Evolutionary conservation across 805 yeast genomes (phyloP).

Genomic region (Grigorovia yakushimaensis): DNA sequence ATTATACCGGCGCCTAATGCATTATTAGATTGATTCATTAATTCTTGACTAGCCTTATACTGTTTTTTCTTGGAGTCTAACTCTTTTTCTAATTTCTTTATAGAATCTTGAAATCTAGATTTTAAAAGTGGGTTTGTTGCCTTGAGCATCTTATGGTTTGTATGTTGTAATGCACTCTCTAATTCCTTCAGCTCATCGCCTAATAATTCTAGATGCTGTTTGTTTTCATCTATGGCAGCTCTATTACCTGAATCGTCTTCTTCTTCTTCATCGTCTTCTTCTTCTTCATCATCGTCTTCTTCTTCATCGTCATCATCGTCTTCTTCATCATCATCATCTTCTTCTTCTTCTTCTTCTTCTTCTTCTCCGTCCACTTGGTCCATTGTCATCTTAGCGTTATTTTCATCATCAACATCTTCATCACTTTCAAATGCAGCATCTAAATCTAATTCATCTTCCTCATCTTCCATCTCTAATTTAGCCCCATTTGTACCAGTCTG

Average conservation of each 20-base stretch:
- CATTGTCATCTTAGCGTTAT: conserved; percentile 7
- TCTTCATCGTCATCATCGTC: conserved; percentile 30
- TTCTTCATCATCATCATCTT: conserved; percentile 27
- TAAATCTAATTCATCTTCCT: conserved; percentile 46
- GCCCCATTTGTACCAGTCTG: not conserved
- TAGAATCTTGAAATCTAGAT: conserved; percentile 75
- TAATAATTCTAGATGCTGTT: conserved; percentile 61
- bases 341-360: conserved; percentile 27
- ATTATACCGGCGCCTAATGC: too few species aligned
- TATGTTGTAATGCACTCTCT: conserved; percentile 65
- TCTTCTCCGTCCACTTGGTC: conserved; percentile 27
- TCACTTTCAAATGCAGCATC: conserved; percentile 44
- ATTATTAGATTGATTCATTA: conserved; percentile 7
- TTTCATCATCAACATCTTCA: conserved; percentile 17
- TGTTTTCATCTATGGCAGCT: conserved; percentile 44
- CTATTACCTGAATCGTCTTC: conserved; percentile 41
- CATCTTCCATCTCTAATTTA: conserved; percentile 24
- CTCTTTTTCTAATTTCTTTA: conserved; percentile 67
- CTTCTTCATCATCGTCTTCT: conserved; percentile 39
- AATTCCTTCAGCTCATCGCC: conserved; percentile 81
- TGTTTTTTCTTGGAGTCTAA: conserved; percentile 71
- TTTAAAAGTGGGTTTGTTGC: conserved; percentile 78
- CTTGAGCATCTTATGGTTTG: conserved; percentile 58
- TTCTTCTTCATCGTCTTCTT: conserved; percentile 36
- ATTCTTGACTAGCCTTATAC: conserved; percentile 34